phyloP scores from a whole-genome alignment of 805 yeast genomes.

The Hanseniaspora lindneri region DNA sequence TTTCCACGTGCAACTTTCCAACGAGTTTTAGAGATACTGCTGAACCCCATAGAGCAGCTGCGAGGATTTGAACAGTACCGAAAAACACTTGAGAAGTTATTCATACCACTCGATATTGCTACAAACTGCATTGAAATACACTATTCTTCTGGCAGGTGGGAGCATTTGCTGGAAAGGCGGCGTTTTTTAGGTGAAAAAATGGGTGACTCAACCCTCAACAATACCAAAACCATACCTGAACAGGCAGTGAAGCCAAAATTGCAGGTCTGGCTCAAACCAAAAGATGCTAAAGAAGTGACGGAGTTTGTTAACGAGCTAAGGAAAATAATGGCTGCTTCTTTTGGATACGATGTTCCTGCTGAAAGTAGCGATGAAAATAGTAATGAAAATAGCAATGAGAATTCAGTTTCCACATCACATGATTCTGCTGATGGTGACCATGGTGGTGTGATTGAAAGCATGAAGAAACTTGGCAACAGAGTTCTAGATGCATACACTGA shows the following conservation, averaged over 20 bases:
- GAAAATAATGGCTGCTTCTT: constrained; percentile 25
- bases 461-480: neutral
- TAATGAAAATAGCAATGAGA: constrained; percentile 18
- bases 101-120: neutral
- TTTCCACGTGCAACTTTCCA: constrained; percentile 6
- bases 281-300: constrained; percentile 15
- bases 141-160: no score
- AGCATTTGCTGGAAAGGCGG: no score
- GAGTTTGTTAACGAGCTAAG: constrained; percentile 27
- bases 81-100: neutral
- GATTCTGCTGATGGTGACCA: constrained; percentile 17
- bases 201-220: neutral
- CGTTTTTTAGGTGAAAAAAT: neutral
- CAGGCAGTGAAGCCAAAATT: neutral
- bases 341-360: constrained; percentile 27
- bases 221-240: neutral
- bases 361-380: constrained; percentile 24
- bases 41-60: constrained; percentile 1
- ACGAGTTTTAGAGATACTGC: neutral
- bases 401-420: no score
- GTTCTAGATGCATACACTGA: neutral
- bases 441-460: neutral
- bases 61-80: neutral
- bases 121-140: neutral
- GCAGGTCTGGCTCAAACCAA: neutral